phyloP scores from a whole-genome alignment of 495 filamentous ascomycete genomes.

The Halenospora varia region DNA sequence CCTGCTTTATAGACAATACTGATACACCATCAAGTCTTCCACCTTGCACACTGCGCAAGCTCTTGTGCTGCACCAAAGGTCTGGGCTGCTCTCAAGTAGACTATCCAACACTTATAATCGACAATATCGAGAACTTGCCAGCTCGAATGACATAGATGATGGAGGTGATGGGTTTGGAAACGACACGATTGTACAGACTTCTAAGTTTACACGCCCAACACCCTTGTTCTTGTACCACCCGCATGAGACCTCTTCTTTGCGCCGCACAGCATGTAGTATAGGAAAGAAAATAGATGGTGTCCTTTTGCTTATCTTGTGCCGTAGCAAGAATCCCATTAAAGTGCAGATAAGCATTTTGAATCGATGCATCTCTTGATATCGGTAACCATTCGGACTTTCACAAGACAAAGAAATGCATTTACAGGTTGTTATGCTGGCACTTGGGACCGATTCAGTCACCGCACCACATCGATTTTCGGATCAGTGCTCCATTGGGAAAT shows the following conservation, averaged over 20 bases:
- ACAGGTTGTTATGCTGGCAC: too few relatives aligned
- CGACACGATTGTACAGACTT: slow-evolving; percentile 17
- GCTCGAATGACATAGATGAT: slow-evolving; percentile 14
- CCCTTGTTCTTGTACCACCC: slow-evolving; percentile 20
- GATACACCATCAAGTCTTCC: slow-evolving; percentile 69
- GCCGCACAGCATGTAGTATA: slow-evolving; percentile 27
- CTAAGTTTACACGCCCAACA: neutral
- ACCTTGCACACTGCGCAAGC: slow-evolving; percentile 89
- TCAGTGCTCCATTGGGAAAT: too few relatives aligned
- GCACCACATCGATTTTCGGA: too few relatives aligned
- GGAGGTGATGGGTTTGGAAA: slow-evolving; percentile 6
- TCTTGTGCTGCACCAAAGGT: slow-evolving; percentile 94
- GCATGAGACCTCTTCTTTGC: slow-evolving; percentile 15
- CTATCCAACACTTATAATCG: neutral
- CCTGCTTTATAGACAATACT: slow-evolving; percentile 4
- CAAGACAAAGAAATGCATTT: too few relatives aligned
- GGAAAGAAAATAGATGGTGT: slow-evolving; percentile 19
- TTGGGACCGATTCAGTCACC: too few relatives aligned
- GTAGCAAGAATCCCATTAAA: too few relatives aligned
- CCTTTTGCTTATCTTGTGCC: neutral
- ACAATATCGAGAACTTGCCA: slow-evolving; percentile 6
- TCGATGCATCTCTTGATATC: too few relatives aligned
- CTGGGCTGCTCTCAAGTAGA: slow-evolving; percentile 84
- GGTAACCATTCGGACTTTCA: slow-evolving; percentile 20
- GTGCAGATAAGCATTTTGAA: too few relatives aligned